phyloP scores from a whole-genome alignment of 148 eudicot genomes.

The Selenicereus undatus region DNA sequence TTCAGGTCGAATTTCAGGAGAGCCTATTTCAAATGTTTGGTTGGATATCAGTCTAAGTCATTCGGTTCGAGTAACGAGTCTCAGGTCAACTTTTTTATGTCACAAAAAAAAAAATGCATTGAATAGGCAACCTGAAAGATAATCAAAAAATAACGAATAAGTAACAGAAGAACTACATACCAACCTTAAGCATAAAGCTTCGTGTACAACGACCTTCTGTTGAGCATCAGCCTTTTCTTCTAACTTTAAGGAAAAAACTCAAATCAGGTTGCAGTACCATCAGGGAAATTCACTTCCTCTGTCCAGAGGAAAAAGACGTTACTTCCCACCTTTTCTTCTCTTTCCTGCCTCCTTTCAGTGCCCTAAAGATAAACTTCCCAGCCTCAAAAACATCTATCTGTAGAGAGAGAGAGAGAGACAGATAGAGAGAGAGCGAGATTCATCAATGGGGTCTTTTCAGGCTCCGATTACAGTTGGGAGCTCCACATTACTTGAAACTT shows the following conservation, averaged over 20 bases:
- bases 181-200: neutral
- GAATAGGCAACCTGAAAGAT: too few relatives aligned
- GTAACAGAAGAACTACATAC: neutral
- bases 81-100: too few relatives aligned
- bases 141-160: neutral
- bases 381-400: neutral
- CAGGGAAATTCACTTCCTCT: constrained; percentile 20
- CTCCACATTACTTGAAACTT: constrained; percentile 54
- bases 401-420: neutral
- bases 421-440: neutral
- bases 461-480: constrained; percentile 43
- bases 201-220: constrained; percentile 1
- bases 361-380: constrained; percentile 8
- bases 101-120: too few relatives aligned
- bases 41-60: too few relatives aligned
- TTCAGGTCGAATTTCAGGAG: too few relatives aligned
- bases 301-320: constrained; percentile 20
- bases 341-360: constrained; percentile 21
- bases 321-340: constrained; percentile 20
- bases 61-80: too few relatives aligned
- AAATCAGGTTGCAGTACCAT: neutral
- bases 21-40: too few relatives aligned
- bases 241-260: constrained; percentile 2
- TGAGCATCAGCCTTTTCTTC: neutral
- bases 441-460: constrained; percentile 58